Base-by-base conservation (phyloP, 1,284 basidiomycete species). In the Ustilago crameri region DNA sequence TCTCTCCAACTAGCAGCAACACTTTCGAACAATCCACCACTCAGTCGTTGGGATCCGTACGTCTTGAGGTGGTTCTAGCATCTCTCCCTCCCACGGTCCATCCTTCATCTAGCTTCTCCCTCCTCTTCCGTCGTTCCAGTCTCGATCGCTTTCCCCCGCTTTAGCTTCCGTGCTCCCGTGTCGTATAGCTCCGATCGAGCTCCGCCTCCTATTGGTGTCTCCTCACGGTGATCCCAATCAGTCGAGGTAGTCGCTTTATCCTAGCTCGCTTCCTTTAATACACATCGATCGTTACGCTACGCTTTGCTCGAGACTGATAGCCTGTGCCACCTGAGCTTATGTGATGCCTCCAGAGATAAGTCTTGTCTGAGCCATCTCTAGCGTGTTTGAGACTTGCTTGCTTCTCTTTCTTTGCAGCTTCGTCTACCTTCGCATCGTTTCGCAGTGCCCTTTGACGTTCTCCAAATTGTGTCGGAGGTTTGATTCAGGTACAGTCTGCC, bases 221-320 rank as follows among this genome's bases (percentile, higher is more conserved):
- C 44, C 23, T 23, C 3, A 23, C 18, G 30, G 24, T 23, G 14
- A 24, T 49, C 22, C 24, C 15, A n/a, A 24, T 20, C 43, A 58
- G 55, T 58, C 15, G 48, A 58, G 55, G 48, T 51, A 23, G 55
- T 51, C 49, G 48, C 49, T 46, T 58, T 45, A 50, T 54, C 55
- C 20, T 37, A 37, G 46, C 42, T 53, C 37, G n/a, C 43, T 38
- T 50, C 42, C 55, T 65, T 27, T 65, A 65, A 65, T 65, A 65
- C 62, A 65, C 62, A 30, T 30, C 61, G 61, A 53, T 65, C 56
- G 56, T 55, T 59, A 59, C 56, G 55, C 56, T 65, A 57, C 23
- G 26, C 35, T 40, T 5, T 15, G 8, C 18, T 48, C 30, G 34
- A 14, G 34, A 42, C 49, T 40, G 30, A 18, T 49, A 15, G 32